phyloP scores from a whole-genome alignment of 768 basidiomycete species.

The Podaxis sp. region DNA sequence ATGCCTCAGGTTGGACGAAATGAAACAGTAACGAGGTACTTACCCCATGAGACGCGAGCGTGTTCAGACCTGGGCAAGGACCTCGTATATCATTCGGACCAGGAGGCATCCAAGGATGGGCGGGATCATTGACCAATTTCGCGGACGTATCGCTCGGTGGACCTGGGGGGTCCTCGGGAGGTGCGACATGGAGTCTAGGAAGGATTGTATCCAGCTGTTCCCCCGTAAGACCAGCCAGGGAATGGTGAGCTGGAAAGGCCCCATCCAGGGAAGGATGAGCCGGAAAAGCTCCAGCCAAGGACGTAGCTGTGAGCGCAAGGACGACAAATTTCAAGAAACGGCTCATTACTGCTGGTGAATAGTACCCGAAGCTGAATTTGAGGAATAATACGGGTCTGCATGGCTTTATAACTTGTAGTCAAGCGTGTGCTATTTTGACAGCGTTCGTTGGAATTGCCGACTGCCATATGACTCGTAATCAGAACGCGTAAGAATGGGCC shows the following conservation, averaged over 20 bases:
- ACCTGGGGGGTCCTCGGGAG: slow-evolving; percentile 5
- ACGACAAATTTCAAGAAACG: neutral
- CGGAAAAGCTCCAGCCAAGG: slow-evolving; percentile 11
- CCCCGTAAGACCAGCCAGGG: slow-evolving; percentile 14
- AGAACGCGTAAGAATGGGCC: no score
- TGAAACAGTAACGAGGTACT: neutral
- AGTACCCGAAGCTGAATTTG: no score
- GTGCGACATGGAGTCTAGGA: slow-evolving; percentile 1
- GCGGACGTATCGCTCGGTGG: slow-evolving; percentile 14
- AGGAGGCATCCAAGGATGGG: slow-evolving; percentile 17
- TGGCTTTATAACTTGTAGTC: neutral
- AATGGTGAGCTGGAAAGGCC: slow-evolving; percentile 14
- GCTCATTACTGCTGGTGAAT: neutral
- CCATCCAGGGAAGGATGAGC: slow-evolving; percentile 15
- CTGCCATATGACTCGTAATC: no score
- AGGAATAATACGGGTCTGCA: neutral
- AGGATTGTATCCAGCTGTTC: slow-evolving; percentile 8
- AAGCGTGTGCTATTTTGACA: neutral
- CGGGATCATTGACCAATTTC: slow-evolving; percentile 20
- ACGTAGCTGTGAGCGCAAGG: neutral
- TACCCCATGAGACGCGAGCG: slow-evolving; percentile 20
- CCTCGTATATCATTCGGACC: slow-evolving; percentile 16
- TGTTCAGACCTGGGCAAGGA: slow-evolving; percentile 22
- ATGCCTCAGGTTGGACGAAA: neutral
- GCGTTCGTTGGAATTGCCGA: no score